Conservation (phyloP, 768 basidiomycete genomes). For the Daedaleopsis nitida region DNA sequence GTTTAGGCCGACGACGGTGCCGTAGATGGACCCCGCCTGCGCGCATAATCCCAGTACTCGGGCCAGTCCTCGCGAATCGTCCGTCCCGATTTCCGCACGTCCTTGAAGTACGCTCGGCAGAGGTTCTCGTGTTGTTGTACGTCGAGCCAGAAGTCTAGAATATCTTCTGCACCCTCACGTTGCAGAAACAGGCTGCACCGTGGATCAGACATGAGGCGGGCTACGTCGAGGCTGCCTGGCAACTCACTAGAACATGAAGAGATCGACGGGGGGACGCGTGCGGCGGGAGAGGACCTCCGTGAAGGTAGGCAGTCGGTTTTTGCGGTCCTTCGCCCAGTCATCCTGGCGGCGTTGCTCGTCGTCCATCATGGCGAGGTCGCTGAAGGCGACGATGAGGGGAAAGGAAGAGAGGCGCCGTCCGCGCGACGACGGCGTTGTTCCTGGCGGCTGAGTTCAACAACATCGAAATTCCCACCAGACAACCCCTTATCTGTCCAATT, state of each 20-base stretch:
- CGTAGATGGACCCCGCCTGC: constrained; percentile 92
- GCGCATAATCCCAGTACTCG: constrained; percentile 94
- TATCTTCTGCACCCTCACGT: constrained; percentile 93
- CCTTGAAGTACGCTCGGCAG: constrained; percentile 98
- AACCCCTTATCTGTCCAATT: constrained; percentile 5
- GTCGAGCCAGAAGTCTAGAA: constrained; percentile 98
- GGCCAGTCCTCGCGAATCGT: constrained; percentile 98
- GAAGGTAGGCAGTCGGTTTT: constrained; percentile 82
- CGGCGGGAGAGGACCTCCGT: constrained; percentile 88
- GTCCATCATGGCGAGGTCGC: constrained; percentile 31
- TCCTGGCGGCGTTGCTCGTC: constrained; percentile 50
- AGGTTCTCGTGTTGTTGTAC: constrained; percentile 99
- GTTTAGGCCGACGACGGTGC: constrained; percentile 80
- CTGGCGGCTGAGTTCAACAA: constrained; percentile 15
- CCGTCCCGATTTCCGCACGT: constrained; percentile 91
- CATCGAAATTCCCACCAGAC: background rate
- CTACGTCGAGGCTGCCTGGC: constrained; percentile 12
- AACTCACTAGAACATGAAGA: constrained; percentile 98
- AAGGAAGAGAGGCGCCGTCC: constrained; percentile 10
- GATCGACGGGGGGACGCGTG: constrained; percentile 93
- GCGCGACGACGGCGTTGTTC: constrained; percentile 15
- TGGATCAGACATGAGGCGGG: constrained; percentile 10
- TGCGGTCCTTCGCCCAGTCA: constrained; percentile 72
- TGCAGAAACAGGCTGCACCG: constrained; percentile 84
- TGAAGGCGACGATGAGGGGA: constrained; percentile 9